These are phyloP conservation scores for Phytophthora fragariaefolia DNA, from an alignment of 352 stramenopile genomes.

Conservation along the genomic window DNA sequence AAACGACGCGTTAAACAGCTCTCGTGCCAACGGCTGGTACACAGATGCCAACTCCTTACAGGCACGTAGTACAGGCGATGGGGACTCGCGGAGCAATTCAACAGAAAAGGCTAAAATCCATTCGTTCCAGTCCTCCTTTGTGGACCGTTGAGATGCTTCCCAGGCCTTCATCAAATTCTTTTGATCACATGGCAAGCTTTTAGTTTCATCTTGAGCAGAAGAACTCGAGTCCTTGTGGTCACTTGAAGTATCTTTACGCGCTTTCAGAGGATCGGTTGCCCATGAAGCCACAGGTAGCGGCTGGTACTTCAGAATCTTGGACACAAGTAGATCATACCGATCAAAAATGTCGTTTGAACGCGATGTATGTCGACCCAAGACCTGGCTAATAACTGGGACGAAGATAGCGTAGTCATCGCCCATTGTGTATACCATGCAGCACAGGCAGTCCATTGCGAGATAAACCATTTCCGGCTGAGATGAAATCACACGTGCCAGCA, in stretches of 20 bases:
- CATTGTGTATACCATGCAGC: conserved; percentile 91
- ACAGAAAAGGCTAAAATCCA: conserved; percentile 98
- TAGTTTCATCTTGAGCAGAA: conserved; percentile 64
- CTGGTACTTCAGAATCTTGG: conserved; percentile 90
- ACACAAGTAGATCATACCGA: conserved; percentile 87
- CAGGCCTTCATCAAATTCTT: conserved; percentile 87
- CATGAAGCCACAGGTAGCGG: conserved; percentile 83
- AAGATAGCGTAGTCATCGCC: conserved; percentile 91
- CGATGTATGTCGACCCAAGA: conserved; percentile 74
- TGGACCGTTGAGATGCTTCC: conserved; percentile 85
- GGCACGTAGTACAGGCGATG: conserved; percentile 94
- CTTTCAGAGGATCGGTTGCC: conserved; percentile 76
- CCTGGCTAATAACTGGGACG: conserved; percentile 85
- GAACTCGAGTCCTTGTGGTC: conserved; percentile 47
- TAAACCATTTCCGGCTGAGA: conserved; percentile 86
- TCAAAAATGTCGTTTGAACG: conserved; percentile 88
- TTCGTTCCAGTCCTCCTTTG: conserved; percentile 97
- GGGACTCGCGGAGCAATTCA: conserved; percentile 97
- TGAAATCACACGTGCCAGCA: conserved; percentile 85
- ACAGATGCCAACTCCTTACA: conserved; percentile 97
- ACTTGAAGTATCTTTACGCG: conserved; percentile 40
- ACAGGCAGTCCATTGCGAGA: conserved; percentile 88
- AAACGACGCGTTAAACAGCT: conserved; percentile 99
- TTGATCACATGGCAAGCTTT: conserved; percentile 82
- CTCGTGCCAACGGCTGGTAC: conserved; percentile 97